Conservation (phyloP, 2,329 filamentous ascomycete species). For the Verticillium longisporum region DNA sequence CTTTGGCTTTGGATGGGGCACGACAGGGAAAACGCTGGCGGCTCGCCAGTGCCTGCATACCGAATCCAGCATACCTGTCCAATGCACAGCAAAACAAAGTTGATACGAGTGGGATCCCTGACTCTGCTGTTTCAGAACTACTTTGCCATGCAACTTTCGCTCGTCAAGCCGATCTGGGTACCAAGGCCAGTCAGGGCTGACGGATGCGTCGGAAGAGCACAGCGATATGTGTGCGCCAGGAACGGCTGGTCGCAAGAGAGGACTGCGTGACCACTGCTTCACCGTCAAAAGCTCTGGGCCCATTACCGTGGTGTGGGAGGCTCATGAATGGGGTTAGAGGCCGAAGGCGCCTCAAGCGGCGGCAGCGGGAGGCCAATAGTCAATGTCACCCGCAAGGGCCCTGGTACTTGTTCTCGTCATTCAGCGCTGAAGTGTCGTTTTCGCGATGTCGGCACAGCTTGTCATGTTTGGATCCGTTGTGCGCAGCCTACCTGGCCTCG, state of each 20-base stretch:
- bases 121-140: background rate
- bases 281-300: background rate
- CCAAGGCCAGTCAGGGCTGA: background rate
- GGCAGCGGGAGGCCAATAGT: background rate
- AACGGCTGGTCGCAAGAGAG: background rate
- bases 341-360: background rate
- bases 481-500: background rate
- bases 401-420: background rate
- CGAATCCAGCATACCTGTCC: background rate
- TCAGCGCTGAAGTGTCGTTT: background rate
- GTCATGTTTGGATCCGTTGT: background rate
- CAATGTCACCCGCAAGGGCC: background rate
- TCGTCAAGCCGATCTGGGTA: background rate
- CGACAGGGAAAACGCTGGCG: background rate
- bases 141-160: background rate
- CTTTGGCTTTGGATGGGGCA: background rate
- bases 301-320: background rate
- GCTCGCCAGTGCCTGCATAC: background rate
- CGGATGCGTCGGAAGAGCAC: background rate
- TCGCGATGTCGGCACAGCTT: background rate
- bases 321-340: background rate
- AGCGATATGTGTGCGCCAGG: background rate
- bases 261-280: background rate
- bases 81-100: background rate
- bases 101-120: background rate